A percentile compares a stretch with the other conserved stretches of the same genome.
Conservation (phyloP, 2,329 filamentous ascomycete species). For the Fusarium sp. region DNA sequence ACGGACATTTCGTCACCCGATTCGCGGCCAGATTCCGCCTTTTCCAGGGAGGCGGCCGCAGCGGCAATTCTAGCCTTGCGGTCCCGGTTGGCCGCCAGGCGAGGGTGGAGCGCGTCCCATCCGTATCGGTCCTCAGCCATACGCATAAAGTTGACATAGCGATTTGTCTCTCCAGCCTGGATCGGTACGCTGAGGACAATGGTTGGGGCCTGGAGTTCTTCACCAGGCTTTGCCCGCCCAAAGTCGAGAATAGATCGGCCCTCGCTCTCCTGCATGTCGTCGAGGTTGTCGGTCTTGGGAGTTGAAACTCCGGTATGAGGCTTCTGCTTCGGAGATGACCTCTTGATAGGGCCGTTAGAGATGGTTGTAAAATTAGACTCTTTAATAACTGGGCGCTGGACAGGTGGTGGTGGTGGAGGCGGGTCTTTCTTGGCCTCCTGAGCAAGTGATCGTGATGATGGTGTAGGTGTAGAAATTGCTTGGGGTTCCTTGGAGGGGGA, state of each 20-base stretch:
- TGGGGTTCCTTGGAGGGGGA: slow-evolving; percentile 57
- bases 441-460: slow-evolving; percentile 46
- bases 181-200: slow-evolving; percentile 89
- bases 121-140: slow-evolving; percentile 95
- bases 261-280: slow-evolving; percentile 58
- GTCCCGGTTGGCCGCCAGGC: slow-evolving; percentile 88
- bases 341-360: slow-evolving; percentile 58
- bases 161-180: slow-evolving; percentile 80
- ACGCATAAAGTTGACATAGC: slow-evolving; percentile 94
- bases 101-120: slow-evolving; percentile 92
- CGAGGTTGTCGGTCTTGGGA: slow-evolving; percentile 62
- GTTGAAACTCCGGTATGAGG: slow-evolving; percentile 56
- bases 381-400: slow-evolving; percentile 50
- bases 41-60: slow-evolving; percentile 86
- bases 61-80: slow-evolving; percentile 89
- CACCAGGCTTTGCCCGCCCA: slow-evolving; percentile 68
- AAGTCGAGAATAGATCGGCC: slow-evolving; percentile 72
- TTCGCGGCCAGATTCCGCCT: slow-evolving; percentile 75
- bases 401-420: slow-evolving; percentile 50
- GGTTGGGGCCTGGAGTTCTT: slow-evolving; percentile 73
- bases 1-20: slow-evolving; percentile 87
- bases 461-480: slow-evolving; percentile 50
- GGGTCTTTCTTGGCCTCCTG: slow-evolving; percentile 55
- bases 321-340: slow-evolving; percentile 62
- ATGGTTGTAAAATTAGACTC: slow-evolving; percentile 58